These are phyloP conservation scores for Anthracocystis setariae DNA, from an alignment of 1,284 basidiomycete species.

Conservation along the genomic window DNA sequence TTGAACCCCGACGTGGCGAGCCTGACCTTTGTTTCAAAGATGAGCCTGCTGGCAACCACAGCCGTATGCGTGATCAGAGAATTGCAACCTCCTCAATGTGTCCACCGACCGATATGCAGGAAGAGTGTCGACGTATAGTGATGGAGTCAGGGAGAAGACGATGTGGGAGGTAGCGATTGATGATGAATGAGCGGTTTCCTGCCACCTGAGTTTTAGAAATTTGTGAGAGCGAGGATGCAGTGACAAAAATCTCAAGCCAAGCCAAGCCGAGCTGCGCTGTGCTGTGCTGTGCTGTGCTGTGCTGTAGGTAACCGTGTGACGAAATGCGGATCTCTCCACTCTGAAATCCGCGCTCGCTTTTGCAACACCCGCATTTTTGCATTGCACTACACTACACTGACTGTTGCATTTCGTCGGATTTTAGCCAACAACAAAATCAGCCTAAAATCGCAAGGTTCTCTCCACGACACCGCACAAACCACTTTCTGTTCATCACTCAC, in stretches of 20 bases:
- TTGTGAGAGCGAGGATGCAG: too few relatives aligned
- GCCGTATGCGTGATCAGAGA: neutral
- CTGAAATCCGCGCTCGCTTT: neutral
- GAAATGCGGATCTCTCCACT: neutral
- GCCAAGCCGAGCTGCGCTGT: too few relatives aligned
- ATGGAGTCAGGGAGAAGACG: too few relatives aligned
- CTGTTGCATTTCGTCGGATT: neutral
- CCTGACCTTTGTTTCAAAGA: neutral
- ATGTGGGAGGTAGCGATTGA: too few relatives aligned
- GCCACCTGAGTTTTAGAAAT: too few relatives aligned
- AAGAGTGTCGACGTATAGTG: neutral
- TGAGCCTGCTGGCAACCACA: neutral
- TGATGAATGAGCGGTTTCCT: too few relatives aligned
- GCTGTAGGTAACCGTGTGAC: too few relatives aligned
- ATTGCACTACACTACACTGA: too few relatives aligned
- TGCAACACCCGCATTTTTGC: too few relatives aligned
- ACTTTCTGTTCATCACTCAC: neutral
- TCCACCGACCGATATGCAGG: neutral
- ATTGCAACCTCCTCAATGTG: neutral
- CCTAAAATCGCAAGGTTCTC: too few relatives aligned
- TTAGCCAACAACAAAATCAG: neutral
- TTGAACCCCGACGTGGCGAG: slow-evolving; percentile 3
- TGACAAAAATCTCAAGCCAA: too few relatives aligned
- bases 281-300: too few relatives aligned
- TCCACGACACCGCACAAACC: slow-evolving; percentile 1